Percentiles rank a stretch among this genome's conserved stretches.
Evolutionary conservation across 495 filamentous ascomycete species (phyloP).

Genomic region (Astrocystis sublimbata): DNA sequence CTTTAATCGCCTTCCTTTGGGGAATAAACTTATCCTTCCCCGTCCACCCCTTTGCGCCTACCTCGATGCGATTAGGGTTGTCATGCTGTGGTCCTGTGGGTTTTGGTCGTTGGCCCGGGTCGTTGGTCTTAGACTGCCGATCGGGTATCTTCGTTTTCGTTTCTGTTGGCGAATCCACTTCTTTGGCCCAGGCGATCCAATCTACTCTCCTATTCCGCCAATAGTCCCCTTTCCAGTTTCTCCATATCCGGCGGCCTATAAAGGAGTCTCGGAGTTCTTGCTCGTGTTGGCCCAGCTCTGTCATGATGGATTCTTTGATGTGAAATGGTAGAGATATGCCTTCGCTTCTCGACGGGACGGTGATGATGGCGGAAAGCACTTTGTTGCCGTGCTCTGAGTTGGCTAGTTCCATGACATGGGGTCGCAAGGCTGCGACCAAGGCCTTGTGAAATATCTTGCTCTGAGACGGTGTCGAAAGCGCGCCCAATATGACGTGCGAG

Average conservation of each 20-base stretch:
- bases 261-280: conserved; percentile 67
- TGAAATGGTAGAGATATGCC: conserved; percentile 51
- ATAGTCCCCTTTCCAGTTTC: conserved; percentile 88
- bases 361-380: conserved; percentile 76
- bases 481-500: conserved; percentile 69
- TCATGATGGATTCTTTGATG: conserved; percentile 53
- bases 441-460: conserved; percentile 56
- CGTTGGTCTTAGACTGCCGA: conserved; percentile 1
- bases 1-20: background rate
- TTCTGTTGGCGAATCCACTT: conserved; percentile 32
- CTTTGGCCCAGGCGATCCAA: conserved; percentile 71
- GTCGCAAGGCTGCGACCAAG: conserved; percentile 48
- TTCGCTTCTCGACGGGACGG: conserved; percentile 52
- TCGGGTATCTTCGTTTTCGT: conserved; percentile 14
- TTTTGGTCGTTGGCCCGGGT: background rate
- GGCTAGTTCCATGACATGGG: conserved; percentile 63
- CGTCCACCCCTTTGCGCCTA: background rate
- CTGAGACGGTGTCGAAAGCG: conserved; percentile 60
- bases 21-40: conserved; percentile 9
- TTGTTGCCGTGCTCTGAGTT: conserved; percentile 71
- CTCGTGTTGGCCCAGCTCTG: conserved; percentile 54
- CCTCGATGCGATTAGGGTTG: conserved; percentile 11
- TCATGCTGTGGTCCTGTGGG: background rate
- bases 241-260: conserved; percentile 81
- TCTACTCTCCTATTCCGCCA: conserved; percentile 63